Evolutionary conservation across 768 basidiomycete genomes (phyloP).

Genomic region (Fomitopsis pulvina): DNA sequence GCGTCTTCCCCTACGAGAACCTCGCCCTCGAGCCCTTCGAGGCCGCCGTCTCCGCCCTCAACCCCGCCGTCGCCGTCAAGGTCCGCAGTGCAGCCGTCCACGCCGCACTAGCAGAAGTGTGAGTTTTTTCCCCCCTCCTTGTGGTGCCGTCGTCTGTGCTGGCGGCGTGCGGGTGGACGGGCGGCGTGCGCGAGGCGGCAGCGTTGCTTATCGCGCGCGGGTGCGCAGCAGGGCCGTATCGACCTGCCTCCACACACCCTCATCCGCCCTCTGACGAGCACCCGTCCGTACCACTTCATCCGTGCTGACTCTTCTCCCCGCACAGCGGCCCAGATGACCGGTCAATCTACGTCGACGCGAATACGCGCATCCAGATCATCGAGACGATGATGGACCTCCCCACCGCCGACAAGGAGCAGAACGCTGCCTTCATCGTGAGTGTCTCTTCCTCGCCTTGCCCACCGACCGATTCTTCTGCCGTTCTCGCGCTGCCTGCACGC

Average conservation of each 20-base stretch:
- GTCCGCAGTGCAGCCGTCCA: conserved; percentile 44
- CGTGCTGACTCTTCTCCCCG: conserved; percentile 3
- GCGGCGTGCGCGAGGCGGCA: no score
- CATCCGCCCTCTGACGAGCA: neutral
- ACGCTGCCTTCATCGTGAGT: conserved; percentile 70
- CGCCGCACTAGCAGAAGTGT: conserved; percentile 43
- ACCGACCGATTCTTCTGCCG: neutral
- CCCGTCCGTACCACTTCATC: neutral
- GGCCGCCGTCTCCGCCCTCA: conserved; percentile 42
- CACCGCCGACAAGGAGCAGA: conserved; percentile 46
- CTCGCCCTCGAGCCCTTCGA: conserved; percentile 49
- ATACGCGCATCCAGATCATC: conserved; percentile 76
- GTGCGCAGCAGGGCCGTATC: no score
- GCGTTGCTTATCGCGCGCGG: no score
- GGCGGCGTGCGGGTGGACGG: no score
- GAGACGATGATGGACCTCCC: conserved; percentile 75
- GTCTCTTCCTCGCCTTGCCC: neutral
- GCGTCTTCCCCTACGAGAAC: conserved; percentile 51
- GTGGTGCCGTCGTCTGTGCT: neutral
- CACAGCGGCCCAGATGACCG: conserved; percentile 25
- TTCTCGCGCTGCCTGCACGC: no score
- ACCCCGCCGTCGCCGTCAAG: conserved; percentile 51
- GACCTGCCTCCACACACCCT: no score
- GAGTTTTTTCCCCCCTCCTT: conserved; percentile 12
- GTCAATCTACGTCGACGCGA: conserved; percentile 40